phyloP scores from a whole-genome alignment of 257 asterid species.

The Plantago ovata region DNA sequence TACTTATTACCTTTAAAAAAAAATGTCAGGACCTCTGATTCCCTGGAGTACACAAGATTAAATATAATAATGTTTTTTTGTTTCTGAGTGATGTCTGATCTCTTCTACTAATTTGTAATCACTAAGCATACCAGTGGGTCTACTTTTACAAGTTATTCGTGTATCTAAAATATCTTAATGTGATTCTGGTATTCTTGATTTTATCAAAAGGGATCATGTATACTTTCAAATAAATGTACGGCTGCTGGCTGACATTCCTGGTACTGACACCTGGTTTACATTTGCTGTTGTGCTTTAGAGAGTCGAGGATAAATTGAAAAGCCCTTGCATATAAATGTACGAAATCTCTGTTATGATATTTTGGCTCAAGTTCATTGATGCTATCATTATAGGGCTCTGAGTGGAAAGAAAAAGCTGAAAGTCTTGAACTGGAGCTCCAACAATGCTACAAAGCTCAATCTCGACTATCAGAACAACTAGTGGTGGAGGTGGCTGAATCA shows the following conservation, averaged over 20 bases:
- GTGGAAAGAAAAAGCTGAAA: slow-evolving; percentile 97
- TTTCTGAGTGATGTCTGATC: too few species aligned
- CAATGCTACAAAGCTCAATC: slow-evolving; percentile 97
- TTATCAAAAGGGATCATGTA: not conserved
- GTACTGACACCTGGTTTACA: slow-evolving; percentile 15
- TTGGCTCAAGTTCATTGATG: slow-evolving; percentile 13
- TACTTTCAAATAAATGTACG: not conserved
- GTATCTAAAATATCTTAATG: not conserved
- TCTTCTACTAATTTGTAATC: too few species aligned
- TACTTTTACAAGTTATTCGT: not conserved
- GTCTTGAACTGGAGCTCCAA: slow-evolving; percentile 85
- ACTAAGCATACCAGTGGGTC: not conserved
- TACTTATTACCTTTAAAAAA: too few species aligned
- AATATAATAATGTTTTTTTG: too few species aligned
- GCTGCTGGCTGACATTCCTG: not conserved
- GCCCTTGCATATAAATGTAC: not conserved
- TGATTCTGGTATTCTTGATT: not conserved
- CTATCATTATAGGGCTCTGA: slow-evolving; percentile 69
- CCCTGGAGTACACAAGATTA: too few species aligned
- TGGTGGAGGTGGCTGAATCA: slow-evolving; percentile 94
- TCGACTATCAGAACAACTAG: slow-evolving; percentile 92
- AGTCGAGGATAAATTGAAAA: not conserved
- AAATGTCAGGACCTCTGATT: too few species aligned
- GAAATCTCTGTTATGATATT: not conserved
- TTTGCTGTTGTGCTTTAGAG: slow-evolving; percentile 12